Base-by-base conservation (phyloP, 345 rosid species). In the Eucalyptus sp. region DNA sequence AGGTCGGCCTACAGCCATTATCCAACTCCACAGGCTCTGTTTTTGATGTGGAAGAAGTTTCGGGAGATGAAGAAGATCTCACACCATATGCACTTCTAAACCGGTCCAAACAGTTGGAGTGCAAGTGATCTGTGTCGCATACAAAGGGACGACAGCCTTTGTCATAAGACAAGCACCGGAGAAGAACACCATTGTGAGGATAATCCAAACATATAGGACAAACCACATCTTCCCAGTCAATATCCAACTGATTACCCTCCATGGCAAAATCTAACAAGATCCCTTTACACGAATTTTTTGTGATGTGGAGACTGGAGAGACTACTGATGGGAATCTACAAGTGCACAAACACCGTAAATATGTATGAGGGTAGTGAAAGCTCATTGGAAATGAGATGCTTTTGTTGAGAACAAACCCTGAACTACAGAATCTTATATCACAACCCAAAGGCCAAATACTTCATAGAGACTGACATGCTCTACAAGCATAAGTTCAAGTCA, bases 191-290 rank as follows among this genome's bases (percentile, higher is more conserved):
- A 85, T 97, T 98, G 89, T 97, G 99, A 87, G 99, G 99, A 89
- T 89, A 95, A 90, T 98, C 98, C 91, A 97, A 94, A 90, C 99
- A 98, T 92, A 98, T 97, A 33, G 98, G 99, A 89, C 99, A 98
- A 87, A 83, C 91, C 91, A 96, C 96, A 90, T 96, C 96, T 81
- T 95, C 98, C 97, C 95, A 95, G 81, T 93, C 93, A 83, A 92
- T 93, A 88, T 87, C 93, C 90, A 95, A 89, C 91, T 90, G 93
- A 95, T 92, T 88, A 90, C 95, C 96, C 87, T 91, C 94, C 89
- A 88, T 87, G 86, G 86, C 89, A 49, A 90, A 88, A 50, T 76
- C 84, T 22, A 44, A 20, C 48, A 41, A 76, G 84, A 37, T 76
- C 48, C 29, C 29, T 76, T 76, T 76, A 5, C 2, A 76, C 84